Percentiles rank a stretch among this genome's conserved stretches.
These are phyloP conservation scores for Dryas octopetala DNA, from an alignment of 306 rosid species.

Conservation along the genomic window DNA sequence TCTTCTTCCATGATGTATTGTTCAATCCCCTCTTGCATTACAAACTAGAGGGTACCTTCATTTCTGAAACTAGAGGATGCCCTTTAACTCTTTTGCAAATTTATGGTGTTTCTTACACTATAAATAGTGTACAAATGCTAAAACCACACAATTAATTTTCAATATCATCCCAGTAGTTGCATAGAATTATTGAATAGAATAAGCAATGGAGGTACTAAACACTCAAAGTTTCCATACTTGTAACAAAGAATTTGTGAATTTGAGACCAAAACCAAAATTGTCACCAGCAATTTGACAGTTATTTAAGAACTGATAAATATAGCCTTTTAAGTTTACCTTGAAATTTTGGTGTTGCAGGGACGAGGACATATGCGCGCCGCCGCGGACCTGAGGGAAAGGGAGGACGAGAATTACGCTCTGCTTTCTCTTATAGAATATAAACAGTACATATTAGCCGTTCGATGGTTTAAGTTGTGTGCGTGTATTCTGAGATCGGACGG, in stretches of 20 bases:
- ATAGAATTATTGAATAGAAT: background rate
- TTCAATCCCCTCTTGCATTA: background rate
- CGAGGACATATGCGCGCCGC: background rate
- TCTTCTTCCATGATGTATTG: constrained; percentile 14
- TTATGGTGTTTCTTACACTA: background rate
- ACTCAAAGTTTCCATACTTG: background rate
- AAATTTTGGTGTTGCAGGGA: background rate
- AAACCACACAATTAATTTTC: background rate
- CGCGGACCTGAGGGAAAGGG: constrained; percentile 13
- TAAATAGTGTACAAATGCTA: background rate
- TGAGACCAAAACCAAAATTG: background rate
- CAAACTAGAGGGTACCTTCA: constrained; percentile 1
- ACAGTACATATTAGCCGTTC: background rate
- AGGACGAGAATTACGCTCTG: constrained; percentile 18
- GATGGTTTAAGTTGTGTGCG: background rate
- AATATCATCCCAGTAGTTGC: background rate
- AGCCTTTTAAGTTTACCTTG: background rate
- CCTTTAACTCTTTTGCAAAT: constrained; percentile 5
- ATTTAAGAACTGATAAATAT: background rate
- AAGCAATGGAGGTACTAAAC: background rate
- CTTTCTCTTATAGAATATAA: constrained; percentile 12
- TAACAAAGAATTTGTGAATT: background rate
- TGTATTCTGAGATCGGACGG: background rate
- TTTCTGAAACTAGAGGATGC: constrained; percentile 1
- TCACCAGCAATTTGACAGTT: background rate